Evolutionary conservation across 2,329 filamentous ascomycete species (phyloP), one percentile per base, ranked within the genome.

Genomic region (Stylonectria norvegica): DNA sequence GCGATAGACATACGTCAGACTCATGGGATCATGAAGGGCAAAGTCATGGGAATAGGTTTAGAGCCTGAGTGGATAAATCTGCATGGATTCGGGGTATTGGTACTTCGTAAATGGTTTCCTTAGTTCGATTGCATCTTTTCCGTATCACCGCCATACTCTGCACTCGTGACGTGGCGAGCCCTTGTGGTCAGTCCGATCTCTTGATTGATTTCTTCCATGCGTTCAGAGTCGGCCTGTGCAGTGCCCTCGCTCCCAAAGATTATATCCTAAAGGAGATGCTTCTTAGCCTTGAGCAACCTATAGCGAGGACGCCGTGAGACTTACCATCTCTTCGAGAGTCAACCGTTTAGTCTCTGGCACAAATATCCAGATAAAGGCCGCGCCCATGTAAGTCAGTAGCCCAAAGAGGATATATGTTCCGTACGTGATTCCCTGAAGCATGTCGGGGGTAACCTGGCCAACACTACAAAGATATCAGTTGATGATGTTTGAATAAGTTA

Each of bases 331-430:
- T 52, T 85, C 81, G 0, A 85, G 68, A 0, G 77, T 78, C 2
- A 83, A 60, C 0, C 78, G 70, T 56, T 82, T 83, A 0, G 81
- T 84, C 60, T 85, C 80, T 0, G 79, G 80, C 3, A 82, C 81
- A 52, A 79, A 72, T 56, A 80, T 79, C 66, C 74, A 84, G 30
- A 83, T 74, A 32, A 81, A 79, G 0, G 63, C 72, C 0, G 79
- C 81, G 3, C 82, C 83, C 0, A 81, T 47, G 40, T 75, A 78
- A 0, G 79, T 85, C 12, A 88, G 49, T 0, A 82, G 40, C 0
- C 83, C 83, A 43, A 88, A 88, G 11, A 88, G 65, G 39, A 89
- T 78, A 44, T 85, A 88, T 0, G 85, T 86, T 11, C 84, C 84
- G 45, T 85, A 88, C 0, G 70, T 76, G 38, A 87, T 85, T 10